These are phyloP conservation scores for Parastagonospora nodorum DNA, from an alignment of 2,329 filamentous ascomycete species.

Conservation along the genomic window DNA sequence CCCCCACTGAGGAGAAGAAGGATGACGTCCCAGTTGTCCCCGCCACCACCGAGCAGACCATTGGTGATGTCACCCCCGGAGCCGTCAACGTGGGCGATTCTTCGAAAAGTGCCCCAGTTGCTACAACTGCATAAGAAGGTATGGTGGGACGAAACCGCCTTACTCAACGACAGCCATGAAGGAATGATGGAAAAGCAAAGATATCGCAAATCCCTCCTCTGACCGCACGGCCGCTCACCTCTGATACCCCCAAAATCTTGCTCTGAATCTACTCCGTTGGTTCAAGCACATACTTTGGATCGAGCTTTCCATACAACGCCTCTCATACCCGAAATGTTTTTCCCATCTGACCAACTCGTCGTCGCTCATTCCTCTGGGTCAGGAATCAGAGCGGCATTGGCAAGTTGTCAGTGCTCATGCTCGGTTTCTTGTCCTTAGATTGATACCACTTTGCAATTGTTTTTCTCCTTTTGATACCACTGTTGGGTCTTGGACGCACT, in stretches of 20 bases:
- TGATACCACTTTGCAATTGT: slow-evolving; percentile 50
- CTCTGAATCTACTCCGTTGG: slow-evolving; percentile 29
- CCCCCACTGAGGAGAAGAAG: slow-evolving; percentile 35
- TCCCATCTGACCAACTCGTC: slow-evolving; percentile 34
- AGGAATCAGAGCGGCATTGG: slow-evolving; percentile 41
- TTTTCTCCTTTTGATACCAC: slow-evolving; percentile 48
- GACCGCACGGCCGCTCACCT: slow-evolving; percentile 41
- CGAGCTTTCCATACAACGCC: slow-evolving; percentile 33
- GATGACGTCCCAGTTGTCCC: slow-evolving; percentile 31
- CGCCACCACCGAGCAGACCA: slow-evolving; percentile 36
- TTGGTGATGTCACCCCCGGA: slow-evolving; percentile 47
- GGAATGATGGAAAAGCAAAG: slow-evolving; percentile 52
- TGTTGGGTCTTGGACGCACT: slow-evolving; percentile 32
- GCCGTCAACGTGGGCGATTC: slow-evolving; percentile 47
- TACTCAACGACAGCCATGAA: slow-evolving; percentile 48
- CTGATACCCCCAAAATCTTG: slow-evolving; percentile 39
- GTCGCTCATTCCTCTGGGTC: slow-evolving; percentile 37
- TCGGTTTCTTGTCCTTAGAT: slow-evolving; percentile 47
- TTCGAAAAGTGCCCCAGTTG: slow-evolving; percentile 46
- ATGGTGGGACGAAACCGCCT: slow-evolving; percentile 47
- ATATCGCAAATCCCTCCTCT: slow-evolving; percentile 46
- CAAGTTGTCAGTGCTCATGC: slow-evolving; percentile 43
- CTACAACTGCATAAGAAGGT: slow-evolving; percentile 51
- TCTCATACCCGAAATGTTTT: slow-evolving; percentile 36
- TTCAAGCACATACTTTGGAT: slow-evolving; percentile 38